phyloP scores from a whole-genome alignment of 2,329 filamentous ascomycete species.

The Claviceps digitariae region DNA sequence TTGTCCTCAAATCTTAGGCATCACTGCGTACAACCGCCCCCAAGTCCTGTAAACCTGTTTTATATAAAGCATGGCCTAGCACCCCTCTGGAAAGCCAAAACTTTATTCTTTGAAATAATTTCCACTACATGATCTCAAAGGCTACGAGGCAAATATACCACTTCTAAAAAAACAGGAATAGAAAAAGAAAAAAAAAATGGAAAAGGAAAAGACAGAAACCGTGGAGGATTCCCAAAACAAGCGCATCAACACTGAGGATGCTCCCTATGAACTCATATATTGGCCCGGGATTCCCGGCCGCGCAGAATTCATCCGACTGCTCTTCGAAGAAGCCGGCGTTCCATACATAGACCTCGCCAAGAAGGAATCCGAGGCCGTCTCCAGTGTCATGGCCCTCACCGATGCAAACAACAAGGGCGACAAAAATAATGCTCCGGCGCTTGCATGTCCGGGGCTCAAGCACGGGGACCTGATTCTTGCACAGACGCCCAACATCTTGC shows the following conservation, averaged over 20 bases:
- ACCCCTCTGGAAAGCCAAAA: not conserved
- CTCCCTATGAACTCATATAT: conserved; percentile 54
- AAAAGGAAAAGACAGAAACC: too few relatives aligned
- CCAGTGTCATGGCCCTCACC: conserved; percentile 34
- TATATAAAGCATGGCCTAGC: too few relatives aligned
- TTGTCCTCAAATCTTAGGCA: not conserved
- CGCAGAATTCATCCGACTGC: conserved; percentile 59
- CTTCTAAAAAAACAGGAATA: too few relatives aligned
- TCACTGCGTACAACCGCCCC: not conserved
- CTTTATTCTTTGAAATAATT: too few relatives aligned
- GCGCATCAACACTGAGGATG: conserved; percentile 25
- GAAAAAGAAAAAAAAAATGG: too few relatives aligned
- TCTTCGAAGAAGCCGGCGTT: conserved; percentile 53
- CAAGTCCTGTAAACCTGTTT: too few relatives aligned
- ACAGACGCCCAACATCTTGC: conserved; percentile 61
- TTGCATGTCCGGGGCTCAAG: conserved; percentile 54
- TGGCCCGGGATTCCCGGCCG: conserved; percentile 60
- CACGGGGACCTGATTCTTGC: conserved; percentile 47
- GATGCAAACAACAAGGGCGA: conserved; percentile 32
- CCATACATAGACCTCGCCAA: conserved; percentile 45
- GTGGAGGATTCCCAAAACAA: conserved; percentile 15
- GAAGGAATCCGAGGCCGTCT: conserved; percentile 32
- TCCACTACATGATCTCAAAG: too few relatives aligned
- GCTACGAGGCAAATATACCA: too few relatives aligned
- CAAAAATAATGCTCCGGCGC: conserved; percentile 45